A percentile compares a stretch with the other conserved stretches of the same genome.
These are phyloP conservation scores for Penicillium arizonense DNA, from an alignment of 495 filamentous ascomycete genomes.

Conservation along the genomic window DNA sequence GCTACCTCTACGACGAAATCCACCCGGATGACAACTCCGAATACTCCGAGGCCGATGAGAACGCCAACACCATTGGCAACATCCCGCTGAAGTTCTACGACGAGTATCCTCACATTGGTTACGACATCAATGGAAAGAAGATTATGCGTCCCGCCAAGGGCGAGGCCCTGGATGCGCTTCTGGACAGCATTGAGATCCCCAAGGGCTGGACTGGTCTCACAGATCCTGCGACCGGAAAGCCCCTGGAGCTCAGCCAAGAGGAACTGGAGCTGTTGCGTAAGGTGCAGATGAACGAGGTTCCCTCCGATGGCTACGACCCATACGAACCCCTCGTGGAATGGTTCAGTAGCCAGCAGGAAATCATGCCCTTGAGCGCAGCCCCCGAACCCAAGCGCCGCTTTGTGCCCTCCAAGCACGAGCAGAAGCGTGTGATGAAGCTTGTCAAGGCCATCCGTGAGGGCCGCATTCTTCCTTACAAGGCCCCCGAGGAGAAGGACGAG, in stretches of 20 bases:
- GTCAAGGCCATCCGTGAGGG: conserved; percentile 94
- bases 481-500: conserved; percentile 70
- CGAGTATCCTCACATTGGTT: conserved; percentile 95
- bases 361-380: conserved; percentile 90
- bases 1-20: conserved; percentile 83
- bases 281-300: conserved; percentile 86
- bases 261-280: conserved; percentile 87
- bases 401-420: conserved; percentile 96
- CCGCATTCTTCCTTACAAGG: conserved; percentile 86
- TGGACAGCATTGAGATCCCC: conserved; percentile 96
- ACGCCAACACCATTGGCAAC: conserved; percentile 88
- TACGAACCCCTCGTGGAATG: conserved; percentile 93
- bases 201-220: conserved; percentile 97
- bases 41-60: conserved; percentile 77
- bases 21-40: conserved; percentile 96
- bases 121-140: conserved; percentile 97
- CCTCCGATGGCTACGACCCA: conserved; percentile 84
- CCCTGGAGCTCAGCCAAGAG: conserved; percentile 79
- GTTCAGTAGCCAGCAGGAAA: conserved; percentile 85
- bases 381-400: conserved; percentile 96
- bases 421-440: conserved; percentile 96
- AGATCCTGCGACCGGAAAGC: conserved; percentile 89
- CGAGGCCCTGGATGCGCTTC: conserved; percentile 86
- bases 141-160: conserved; percentile 95
- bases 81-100: conserved; percentile 96